A percentile compares a stretch with the other conserved stretches of the same genome.
Evolutionary conservation across 2,329 filamentous ascomycete species (phyloP).

Genomic region (Colletotrichum noveboracense): DNA sequence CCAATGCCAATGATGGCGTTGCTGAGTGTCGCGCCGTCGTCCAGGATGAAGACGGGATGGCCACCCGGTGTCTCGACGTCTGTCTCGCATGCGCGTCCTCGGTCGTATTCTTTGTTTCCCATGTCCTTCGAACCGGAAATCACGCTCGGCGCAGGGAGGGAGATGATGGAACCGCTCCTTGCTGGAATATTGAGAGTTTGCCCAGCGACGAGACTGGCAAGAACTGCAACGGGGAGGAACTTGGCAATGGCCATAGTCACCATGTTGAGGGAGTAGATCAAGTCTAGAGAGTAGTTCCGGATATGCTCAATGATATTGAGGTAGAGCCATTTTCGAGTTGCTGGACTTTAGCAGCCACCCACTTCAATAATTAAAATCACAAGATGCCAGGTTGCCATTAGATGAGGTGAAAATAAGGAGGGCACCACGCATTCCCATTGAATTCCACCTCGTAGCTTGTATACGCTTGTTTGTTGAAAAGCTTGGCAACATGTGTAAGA

Average conservation of each 20-base stretch:
- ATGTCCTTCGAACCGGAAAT: slow-evolving; percentile 20
- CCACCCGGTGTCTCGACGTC: slow-evolving; percentile 22
- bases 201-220: background rate
- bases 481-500: background rate
- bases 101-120: slow-evolving; percentile 21
- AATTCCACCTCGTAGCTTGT: background rate
- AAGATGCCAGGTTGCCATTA: background rate
- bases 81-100: slow-evolving; percentile 14
- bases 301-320: background rate
- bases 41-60: slow-evolving; percentile 55
- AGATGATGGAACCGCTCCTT: slow-evolving; percentile 20
- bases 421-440: background rate
- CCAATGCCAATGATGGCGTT: slow-evolving; percentile 58
- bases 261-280: background rate
- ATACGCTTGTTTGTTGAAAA: background rate
- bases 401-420: background rate
- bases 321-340: background rate
- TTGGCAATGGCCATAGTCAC: background rate
- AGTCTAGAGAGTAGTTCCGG: background rate
- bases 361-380: background rate
- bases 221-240: background rate
- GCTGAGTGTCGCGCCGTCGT: slow-evolving; percentile 52
- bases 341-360: background rate
- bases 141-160: slow-evolving; percentile 11
- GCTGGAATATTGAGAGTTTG: slow-evolving; percentile 23